phyloP scores from a whole-genome alignment of 176 grass and related monocot species.

The Thinopyrum elongatum region DNA sequence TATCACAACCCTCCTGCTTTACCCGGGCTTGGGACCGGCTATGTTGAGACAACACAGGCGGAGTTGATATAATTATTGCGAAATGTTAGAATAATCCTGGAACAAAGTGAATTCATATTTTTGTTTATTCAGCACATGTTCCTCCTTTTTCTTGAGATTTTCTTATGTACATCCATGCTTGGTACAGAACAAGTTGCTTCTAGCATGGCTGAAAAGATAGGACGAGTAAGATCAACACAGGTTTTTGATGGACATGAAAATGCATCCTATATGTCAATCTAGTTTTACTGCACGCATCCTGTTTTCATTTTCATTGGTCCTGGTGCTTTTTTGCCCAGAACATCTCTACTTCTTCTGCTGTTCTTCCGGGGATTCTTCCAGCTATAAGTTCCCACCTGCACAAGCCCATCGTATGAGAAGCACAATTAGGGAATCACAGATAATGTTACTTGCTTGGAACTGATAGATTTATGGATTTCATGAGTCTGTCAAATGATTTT shows the following conservation, averaged over 20 bases:
- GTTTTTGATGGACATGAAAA: conserved; percentile 5
- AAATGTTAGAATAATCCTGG: neutral
- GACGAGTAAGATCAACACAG: neutral
- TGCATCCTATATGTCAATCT: neutral
- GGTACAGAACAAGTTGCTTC: neutral
- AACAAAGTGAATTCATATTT: conserved; percentile 6
- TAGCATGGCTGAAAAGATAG: conserved; percentile 9
- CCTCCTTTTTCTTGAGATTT: conserved; percentile 3
- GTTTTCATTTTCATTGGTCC: conserved; percentile 25
- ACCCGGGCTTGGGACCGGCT: no score
- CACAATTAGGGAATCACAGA: neutral
- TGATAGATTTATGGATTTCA: neutral
- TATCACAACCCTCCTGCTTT: no score
- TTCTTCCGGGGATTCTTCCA: conserved; percentile 65
- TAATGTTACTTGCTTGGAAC: conserved; percentile 17
- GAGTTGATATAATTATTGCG: neutral
- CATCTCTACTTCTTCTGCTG: conserved; percentile 57
- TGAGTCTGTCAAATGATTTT: conserved; percentile 6
- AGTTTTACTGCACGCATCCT: neutral
- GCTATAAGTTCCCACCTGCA: conserved; percentile 71
- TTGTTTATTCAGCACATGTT: neutral
- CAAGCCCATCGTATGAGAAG: conserved; percentile 28
- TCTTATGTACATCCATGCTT: neutral
- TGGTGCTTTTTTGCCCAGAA: conserved; percentile 51
- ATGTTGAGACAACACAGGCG: no score